A percentile compares a stretch with the other conserved stretches of the same genome.
These are phyloP conservation scores for Mitosporidium daphniae DNA, from an alignment of 371 early-diverging fungal genomes.

Conservation along the genomic window DNA sequence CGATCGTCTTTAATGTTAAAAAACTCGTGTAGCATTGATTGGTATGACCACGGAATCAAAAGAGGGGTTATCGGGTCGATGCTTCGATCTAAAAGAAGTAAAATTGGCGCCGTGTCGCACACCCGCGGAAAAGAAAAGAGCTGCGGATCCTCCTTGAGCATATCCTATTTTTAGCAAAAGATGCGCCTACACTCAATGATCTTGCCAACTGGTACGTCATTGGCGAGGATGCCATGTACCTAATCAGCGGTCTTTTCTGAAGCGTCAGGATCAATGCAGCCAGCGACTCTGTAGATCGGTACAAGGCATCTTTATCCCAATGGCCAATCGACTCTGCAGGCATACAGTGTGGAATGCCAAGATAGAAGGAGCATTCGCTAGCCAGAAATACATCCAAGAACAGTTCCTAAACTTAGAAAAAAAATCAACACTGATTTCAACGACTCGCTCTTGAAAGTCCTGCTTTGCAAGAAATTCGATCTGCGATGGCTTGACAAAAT, in stretches of 20 bases:
- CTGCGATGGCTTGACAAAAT: slow-evolving; percentile 37
- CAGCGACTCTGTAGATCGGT: slow-evolving; percentile 32
- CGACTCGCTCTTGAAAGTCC: slow-evolving; percentile 58
- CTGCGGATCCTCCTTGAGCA: slow-evolving; percentile 31
- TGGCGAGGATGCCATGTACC: slow-evolving; percentile 31
- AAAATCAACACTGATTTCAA: slow-evolving; percentile 66
- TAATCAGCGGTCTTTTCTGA: slow-evolving; percentile 50
- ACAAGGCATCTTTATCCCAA: slow-evolving; percentile 33
- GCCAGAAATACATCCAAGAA: slow-evolving; percentile 1
- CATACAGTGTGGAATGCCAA: slow-evolving; percentile 4
- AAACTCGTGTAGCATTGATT: slow-evolving; percentile 87
- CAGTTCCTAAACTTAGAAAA: slow-evolving; percentile 4
- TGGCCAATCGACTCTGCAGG: slow-evolving; percentile 19
- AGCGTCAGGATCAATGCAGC: slow-evolving; percentile 28
- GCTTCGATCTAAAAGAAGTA: slow-evolving; percentile 61
- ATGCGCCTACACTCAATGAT: slow-evolving; percentile 21
- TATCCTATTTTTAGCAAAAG: slow-evolving; percentile 11
- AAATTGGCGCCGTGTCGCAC: slow-evolving; percentile 35
- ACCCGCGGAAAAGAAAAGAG: slow-evolving; percentile 38
- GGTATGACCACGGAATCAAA: slow-evolving; percentile 88
- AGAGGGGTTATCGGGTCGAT: slow-evolving; percentile 89
- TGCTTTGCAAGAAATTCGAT: slow-evolving; percentile 67
- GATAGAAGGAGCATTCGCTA: neutral
- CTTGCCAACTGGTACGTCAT: slow-evolving; percentile 37
- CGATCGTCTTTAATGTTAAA: slow-evolving; percentile 67